These are phyloP conservation scores for California macrophylla DNA, from an alignment of 441 rosid species.

Conservation along the genomic window DNA sequence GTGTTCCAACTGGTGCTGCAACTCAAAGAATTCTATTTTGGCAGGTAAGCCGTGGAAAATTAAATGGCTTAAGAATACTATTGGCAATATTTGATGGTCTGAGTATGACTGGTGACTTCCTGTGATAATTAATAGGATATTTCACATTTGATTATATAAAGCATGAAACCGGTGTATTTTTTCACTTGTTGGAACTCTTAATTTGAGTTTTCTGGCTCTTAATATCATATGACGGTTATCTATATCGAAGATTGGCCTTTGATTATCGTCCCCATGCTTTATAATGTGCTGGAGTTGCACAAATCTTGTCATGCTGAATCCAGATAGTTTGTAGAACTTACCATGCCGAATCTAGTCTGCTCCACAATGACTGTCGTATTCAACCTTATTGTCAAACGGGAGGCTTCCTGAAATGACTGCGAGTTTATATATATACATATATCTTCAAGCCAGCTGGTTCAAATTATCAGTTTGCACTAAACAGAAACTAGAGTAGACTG, in stretches of 20 bases:
- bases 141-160: not conserved
- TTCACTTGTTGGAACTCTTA: not conserved
- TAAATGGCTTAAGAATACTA: conserved; percentile 10
- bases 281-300: too few species aligned
- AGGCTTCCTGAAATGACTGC: too few species aligned
- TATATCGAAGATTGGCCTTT: too few species aligned
- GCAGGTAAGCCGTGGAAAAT: conserved; percentile 49
- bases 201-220: not conserved
- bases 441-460: too few species aligned
- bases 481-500: not conserved
- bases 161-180: not conserved
- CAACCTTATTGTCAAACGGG: too few species aligned
- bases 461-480: not conserved
- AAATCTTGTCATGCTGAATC: too few species aligned
- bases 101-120: not conserved
- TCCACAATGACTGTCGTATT: too few species aligned
- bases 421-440: too few species aligned
- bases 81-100: not conserved
- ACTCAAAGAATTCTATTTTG: conserved; percentile 89
- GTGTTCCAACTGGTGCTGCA: conserved; percentile 76
- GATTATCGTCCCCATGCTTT: too few species aligned
- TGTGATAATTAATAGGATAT: not conserved
- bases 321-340: not conserved
- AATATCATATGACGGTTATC: not conserved
- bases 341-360: too few species aligned